Evolutionary conservation across 2,329 filamentous ascomycete species (phyloP), one percentile per base, ranked within the genome.

Genomic region (Pseudogymnoascus sp.): DNA sequence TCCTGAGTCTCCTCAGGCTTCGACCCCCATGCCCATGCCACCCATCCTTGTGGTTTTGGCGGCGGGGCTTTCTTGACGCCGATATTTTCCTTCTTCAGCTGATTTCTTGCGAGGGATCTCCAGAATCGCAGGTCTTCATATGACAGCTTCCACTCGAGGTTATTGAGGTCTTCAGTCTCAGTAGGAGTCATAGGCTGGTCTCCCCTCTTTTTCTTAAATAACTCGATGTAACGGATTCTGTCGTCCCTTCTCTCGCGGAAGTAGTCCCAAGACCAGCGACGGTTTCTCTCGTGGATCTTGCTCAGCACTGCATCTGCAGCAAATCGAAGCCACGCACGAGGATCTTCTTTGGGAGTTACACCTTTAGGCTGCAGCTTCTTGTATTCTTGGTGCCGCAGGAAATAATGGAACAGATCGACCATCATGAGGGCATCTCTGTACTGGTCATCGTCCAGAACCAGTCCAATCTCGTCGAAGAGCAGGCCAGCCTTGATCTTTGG

Each of bases 111-210:
- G 61, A 99, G 73, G 0, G 94, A 97, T 65, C 94, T 83, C 92
- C 94, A 99, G 76, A 99, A 99, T 4, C 94, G 88, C 60, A 99
- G 79, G 71, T 99, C 95, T 73, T 99, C 94, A 71, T 99, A 99
- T 34, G 82, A 86, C 1, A 96, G 80, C 71, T 97, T 97, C 78
- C 83, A 85, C 72, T 99, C 94, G 2, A 99, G 80, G 57, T 80
- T 80, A 43, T 87, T 83, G 1, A 97, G 71, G 38, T 92, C 89
- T 47, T 87, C 85, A 1, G 74, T 79, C 67, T 99, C 94, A 6
- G 86, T 79, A 0, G 85, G 73, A 0, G 85, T 81, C 9, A 97
- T 76, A 61, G 78, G 78, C 67, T 87, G 82, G 63, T 89, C 88
- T 63, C 86, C 85, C 67, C 84, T 86, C 64, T 87, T 83, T 77